Evolutionary conservation across 108 stramenopile species (phyloP).

Genomic region (Discostella pseudostelligera): DNA sequence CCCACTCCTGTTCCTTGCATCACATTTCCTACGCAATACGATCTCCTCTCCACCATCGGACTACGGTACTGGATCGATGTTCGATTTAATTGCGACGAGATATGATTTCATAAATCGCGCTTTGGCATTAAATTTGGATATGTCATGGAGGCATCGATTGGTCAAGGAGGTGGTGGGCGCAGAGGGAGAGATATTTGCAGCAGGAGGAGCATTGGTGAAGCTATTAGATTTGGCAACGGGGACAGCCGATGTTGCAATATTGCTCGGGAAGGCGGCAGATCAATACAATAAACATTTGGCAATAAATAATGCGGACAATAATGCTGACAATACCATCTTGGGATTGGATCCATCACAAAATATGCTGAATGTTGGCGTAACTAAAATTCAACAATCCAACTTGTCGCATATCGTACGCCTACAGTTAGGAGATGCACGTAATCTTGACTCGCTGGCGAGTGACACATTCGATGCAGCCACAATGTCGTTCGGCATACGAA

Average conservation of each 20-base stretch:
- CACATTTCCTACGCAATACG: slow-evolving; percentile 29
- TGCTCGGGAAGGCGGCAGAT: slow-evolving; percentile 56
- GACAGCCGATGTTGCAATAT: slow-evolving; percentile 92
- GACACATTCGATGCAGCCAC: slow-evolving; percentile 82
- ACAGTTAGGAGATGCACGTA: slow-evolving; percentile 67
- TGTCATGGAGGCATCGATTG: slow-evolving; percentile 80
- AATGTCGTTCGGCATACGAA: slow-evolving; percentile 95
- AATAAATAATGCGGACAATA: neutral
- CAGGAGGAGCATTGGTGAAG: slow-evolving; percentile 69
- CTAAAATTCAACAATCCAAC: slow-evolving; percentile 53
- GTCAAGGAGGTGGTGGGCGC: slow-evolving; percentile 45
- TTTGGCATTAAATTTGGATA: slow-evolving; percentile 82
- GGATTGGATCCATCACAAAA: slow-evolving; percentile 88
- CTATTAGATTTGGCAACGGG: slow-evolving; percentile 86
- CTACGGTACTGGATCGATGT: slow-evolving; percentile 82
- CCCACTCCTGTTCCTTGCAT: slow-evolving; percentile 22
- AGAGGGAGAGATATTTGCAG: slow-evolving; percentile 25
- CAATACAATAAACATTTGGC: slow-evolving; percentile 9
- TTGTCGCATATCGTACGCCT: slow-evolving; percentile 51
- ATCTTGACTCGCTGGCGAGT: slow-evolving; percentile 41
- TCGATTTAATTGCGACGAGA: slow-evolving; percentile 82
- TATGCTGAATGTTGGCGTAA: slow-evolving; percentile 79
- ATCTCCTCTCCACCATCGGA: slow-evolving; percentile 49
- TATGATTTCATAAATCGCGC: slow-evolving; percentile 85
- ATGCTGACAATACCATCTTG: slow-evolving; percentile 26